Conservation (phyloP, 495 filamentous ascomycete genomes). For the Mycothermus thermophilus region DNA sequence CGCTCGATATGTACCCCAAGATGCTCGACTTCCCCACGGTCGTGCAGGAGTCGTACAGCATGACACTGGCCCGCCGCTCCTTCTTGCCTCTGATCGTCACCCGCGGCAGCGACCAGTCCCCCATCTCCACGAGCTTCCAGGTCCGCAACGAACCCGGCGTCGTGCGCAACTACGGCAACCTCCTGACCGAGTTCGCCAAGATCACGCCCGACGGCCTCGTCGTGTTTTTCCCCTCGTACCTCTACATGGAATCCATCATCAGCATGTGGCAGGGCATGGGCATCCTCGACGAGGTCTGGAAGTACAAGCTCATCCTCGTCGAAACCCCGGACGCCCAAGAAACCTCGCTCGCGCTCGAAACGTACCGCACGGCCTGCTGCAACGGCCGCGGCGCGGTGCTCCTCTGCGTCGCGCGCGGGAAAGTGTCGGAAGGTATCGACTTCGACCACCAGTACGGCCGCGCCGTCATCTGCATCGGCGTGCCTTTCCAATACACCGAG, state of each 20-base stretch:
- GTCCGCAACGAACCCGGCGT: constrained; percentile 90
- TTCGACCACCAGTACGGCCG: constrained; percentile 99
- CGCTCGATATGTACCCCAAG: constrained; percentile 97
- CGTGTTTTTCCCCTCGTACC: constrained; percentile 96
- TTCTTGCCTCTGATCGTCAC: constrained; percentile 98
- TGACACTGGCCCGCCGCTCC: constrained; percentile 89
- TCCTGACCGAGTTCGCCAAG: constrained; percentile 85
- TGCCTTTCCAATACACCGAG: constrained; percentile 98
- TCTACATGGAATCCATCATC: constrained; percentile 99
- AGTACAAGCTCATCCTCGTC: constrained; percentile 95
- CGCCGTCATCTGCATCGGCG: constrained; percentile 91
- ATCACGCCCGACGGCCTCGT: constrained; percentile 95
- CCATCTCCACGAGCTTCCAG: constrained; percentile 81
- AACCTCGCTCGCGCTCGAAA: constrained; percentile 88
- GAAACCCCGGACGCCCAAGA: constrained; percentile 97
- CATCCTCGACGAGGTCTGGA: constrained; percentile 95
- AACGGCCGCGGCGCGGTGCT: constrained; percentile 90
- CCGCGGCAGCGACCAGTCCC: constrained; percentile 80
- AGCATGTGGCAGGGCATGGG: constrained; percentile 99
- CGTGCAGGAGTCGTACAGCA: constrained; percentile 89
- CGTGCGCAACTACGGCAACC: constrained; percentile 85
- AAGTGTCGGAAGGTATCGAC: constrained; percentile 96
- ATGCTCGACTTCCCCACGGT: constrained; percentile 91
- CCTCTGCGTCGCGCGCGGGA: constrained; percentile 89
- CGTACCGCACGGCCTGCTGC: constrained; percentile 91